These are phyloP conservation scores for Rhytidiadelphus loreus DNA, from an alignment of 225 moss, liverwort and hornwort genomes.

Conservation along the genomic window DNA sequence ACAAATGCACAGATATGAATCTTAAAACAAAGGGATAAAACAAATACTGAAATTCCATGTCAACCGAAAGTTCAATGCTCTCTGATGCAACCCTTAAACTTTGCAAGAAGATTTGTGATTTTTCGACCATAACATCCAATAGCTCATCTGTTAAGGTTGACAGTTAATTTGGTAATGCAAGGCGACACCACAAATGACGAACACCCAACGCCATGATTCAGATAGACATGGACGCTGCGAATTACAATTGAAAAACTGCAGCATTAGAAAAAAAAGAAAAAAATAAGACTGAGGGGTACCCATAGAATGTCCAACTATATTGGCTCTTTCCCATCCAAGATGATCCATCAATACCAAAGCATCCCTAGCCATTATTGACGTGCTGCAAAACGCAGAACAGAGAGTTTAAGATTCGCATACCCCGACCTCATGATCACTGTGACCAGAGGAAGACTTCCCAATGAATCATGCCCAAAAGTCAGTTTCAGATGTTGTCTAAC, in stretches of 20 bases:
- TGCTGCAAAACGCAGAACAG: slow-evolving; percentile 39
- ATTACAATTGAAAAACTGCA: neutral
- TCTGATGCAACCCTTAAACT: neutral
- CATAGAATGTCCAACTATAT: slow-evolving; percentile 96
- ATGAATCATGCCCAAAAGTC: neutral
- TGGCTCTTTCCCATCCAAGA: slow-evolving; percentile 76
- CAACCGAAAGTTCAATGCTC: neutral
- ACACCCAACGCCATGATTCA: neutral
- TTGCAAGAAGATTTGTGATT: neutral
- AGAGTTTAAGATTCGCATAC: neutral
- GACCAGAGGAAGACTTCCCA: neutral
- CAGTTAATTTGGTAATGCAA: neutral
- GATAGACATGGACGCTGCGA: neutral
- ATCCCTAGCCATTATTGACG: slow-evolving; percentile 76
- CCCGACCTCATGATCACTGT: neutral
- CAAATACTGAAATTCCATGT: neutral
- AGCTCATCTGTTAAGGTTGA: neutral
- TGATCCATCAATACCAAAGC: slow-evolving; percentile 72
- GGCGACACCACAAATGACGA: neutral
- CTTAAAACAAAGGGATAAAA: neutral
- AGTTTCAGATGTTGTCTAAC: neutral
- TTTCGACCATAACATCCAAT: neutral
- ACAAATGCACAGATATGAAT: slow-evolving; percentile 3
- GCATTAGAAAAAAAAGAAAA: neutral
- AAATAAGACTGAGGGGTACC: slow-evolving; percentile 25